These are phyloP conservation scores for Termitomyces sp. DNA, from an alignment of 768 basidiomycete species.

Conservation along the genomic window DNA sequence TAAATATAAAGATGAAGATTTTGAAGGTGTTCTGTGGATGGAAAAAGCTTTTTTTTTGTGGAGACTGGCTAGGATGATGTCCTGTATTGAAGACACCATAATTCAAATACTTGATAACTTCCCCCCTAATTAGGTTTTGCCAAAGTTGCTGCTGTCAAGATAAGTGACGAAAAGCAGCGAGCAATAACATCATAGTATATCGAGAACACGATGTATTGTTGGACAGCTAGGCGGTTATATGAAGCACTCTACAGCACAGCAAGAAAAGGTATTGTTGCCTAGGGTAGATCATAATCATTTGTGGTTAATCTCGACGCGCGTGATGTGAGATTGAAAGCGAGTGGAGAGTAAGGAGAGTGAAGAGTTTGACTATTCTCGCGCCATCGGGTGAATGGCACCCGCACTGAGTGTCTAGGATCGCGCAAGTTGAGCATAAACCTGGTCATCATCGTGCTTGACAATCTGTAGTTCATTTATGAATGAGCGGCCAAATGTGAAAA, in stretches of 20 bases:
- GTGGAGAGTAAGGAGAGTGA: slow-evolving; percentile 5
- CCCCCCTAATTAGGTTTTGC: too few relatives aligned
- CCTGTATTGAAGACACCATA: too few relatives aligned
- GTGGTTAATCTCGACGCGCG: not conserved
- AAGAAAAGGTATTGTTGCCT: not conserved
- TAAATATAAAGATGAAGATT: too few relatives aligned
- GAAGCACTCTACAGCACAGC: too few relatives aligned
- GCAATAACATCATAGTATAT: too few relatives aligned
- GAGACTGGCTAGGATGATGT: too few relatives aligned
- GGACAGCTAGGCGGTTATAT: not conserved
- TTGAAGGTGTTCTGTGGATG: too few relatives aligned
- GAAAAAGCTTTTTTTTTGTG: too few relatives aligned
- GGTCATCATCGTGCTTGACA: slow-evolving; percentile 27
- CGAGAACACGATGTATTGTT: too few relatives aligned
- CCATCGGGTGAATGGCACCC: not conserved
- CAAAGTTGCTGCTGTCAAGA: too few relatives aligned
- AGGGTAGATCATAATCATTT: not conserved
- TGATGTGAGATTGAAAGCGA: slow-evolving; percentile 11
- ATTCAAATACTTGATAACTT: too few relatives aligned
- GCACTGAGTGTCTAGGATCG: slow-evolving; percentile 13
- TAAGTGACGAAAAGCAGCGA: too few relatives aligned
- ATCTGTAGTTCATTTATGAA: slow-evolving; percentile 8
- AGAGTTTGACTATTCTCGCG: slow-evolving; percentile 8
- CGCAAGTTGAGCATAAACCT: slow-evolving; percentile 28
- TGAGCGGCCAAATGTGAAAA: not conserved